These are phyloP conservation scores for Morella rubra DNA, from an alignment of 306 rosid species.

Conservation along the genomic window DNA sequence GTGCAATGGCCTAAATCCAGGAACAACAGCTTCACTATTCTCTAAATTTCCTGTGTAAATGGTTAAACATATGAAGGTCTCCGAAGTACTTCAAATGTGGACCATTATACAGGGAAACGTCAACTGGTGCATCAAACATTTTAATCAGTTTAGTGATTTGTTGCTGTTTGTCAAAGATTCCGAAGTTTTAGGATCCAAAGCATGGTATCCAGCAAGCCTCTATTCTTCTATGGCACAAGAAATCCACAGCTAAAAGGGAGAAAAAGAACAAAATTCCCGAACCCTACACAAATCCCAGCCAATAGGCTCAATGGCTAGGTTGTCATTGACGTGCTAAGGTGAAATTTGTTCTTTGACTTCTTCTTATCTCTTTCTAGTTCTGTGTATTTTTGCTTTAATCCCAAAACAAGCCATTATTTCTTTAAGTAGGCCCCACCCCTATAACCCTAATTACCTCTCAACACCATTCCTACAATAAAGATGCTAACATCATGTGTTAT, in stretches of 20 bases:
- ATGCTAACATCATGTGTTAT: not conserved
- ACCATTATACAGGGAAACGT: not conserved
- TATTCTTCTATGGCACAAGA: not conserved
- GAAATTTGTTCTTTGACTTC: not conserved
- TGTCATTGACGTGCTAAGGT: not conserved
- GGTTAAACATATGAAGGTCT: not conserved
- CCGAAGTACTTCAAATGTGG: not conserved
- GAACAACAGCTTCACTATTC: not conserved
- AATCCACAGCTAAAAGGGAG: not conserved
- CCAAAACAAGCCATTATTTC: not conserved
- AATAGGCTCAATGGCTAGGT: not conserved
- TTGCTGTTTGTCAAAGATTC: not conserved
- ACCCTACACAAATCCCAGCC: not conserved
- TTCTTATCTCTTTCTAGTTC: not conserved
- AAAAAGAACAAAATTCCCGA: not conserved
- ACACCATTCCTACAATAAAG: not conserved
- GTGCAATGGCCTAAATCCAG: not conserved
- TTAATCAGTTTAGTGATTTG: not conserved
- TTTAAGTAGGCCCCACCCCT: not conserved
- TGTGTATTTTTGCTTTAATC: not conserved
- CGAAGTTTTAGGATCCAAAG: not conserved
- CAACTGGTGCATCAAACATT: not conserved
- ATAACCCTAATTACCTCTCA: not conserved
- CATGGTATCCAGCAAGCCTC: not conserved
- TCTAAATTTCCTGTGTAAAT: not conserved